Evolutionary conservation across 768 basidiomycete genomes (phyloP).

Genomic region (Boletus pseudopeckii): DNA sequence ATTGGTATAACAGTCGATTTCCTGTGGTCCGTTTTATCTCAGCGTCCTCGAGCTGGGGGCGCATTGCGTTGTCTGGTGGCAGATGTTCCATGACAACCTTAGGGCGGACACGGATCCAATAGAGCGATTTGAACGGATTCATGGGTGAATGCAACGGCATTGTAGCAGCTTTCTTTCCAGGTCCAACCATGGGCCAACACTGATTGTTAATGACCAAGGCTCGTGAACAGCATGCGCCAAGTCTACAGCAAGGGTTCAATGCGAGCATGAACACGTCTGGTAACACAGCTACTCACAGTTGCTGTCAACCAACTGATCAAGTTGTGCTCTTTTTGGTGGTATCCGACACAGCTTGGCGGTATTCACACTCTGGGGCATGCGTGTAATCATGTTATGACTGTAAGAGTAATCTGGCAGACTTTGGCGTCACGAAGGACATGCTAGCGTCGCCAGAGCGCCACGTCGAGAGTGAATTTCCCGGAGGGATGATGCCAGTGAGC

Average conservation of each 20-base stretch:
- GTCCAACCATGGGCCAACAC: not conserved
- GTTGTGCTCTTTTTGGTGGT: not conserved
- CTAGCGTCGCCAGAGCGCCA: not conserved
- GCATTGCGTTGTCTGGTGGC: not conserved
- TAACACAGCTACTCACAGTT: constrained; percentile 6
- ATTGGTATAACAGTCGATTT: not conserved
- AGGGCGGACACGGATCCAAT: not conserved
- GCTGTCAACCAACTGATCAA: not conserved
- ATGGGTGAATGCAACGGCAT: not conserved
- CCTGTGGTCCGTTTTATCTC: not conserved
- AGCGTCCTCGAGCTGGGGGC: not conserved
- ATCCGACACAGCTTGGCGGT: constrained; percentile 11
- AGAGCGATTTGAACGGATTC: not conserved
- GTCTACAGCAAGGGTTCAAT: not conserved
- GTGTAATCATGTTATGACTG: not conserved
- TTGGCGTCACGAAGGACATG: not conserved
- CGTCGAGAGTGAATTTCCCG: not conserved
- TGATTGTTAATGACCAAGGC: not conserved
- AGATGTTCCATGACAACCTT: not conserved
- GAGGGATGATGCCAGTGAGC: not conserved
- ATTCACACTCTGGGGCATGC: not conserved
- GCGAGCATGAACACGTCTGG: not conserved
- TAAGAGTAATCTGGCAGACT: not conserved
- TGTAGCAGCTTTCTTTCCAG: not conserved
- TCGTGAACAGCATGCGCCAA: not conserved